Percentiles rank a stretch among this genome's conserved stretches.
Evolutionary conservation across 148 eudicot genomes (phyloP).

Genomic region (Amaranthus hypochondriacus): DNA sequence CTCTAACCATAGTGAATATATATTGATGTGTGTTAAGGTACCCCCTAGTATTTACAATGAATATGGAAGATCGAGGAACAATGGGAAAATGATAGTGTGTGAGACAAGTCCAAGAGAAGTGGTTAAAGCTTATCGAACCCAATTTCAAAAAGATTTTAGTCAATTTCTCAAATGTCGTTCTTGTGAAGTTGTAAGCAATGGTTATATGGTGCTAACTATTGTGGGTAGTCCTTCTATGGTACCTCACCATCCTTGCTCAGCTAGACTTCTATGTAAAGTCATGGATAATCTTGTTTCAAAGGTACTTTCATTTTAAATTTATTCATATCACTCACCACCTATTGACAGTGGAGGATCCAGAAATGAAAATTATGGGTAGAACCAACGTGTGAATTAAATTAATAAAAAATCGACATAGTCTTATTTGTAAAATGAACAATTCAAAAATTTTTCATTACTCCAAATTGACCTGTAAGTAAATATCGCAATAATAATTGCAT

Average conservation of each 20-base stretch:
- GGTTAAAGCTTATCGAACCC: conserved; percentile 9
- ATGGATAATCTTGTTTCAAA: not conserved
- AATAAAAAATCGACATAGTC: too few relatives aligned
- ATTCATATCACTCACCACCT: too few relatives aligned
- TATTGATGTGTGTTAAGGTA: not conserved
- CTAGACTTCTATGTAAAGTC: not conserved
- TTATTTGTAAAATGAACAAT: too few relatives aligned
- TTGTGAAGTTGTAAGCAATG: conserved; percentile 6
- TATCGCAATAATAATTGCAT: too few relatives aligned
- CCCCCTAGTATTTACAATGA: not conserved
- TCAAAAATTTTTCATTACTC: too few relatives aligned
- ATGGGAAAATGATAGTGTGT: not conserved
- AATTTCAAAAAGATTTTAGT: conserved; percentile 10
- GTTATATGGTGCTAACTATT: conserved; percentile 8
- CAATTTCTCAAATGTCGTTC: conserved; percentile 11
- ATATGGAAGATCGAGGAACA: conserved; percentile 1
- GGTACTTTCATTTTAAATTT: not conserved
- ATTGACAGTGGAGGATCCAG: too few relatives aligned
- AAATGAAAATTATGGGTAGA: too few relatives aligned
- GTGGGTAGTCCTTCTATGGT: not conserved
- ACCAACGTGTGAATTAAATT: too few relatives aligned
- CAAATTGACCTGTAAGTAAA: too few relatives aligned
- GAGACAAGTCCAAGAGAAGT: not conserved
- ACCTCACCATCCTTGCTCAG: not conserved
- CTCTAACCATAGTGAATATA: too few relatives aligned